Evolutionary conservation across 805 yeast genomes (phyloP), one percentile per base, ranked within the genome.

Genomic region (Candida adriatica): DNA sequence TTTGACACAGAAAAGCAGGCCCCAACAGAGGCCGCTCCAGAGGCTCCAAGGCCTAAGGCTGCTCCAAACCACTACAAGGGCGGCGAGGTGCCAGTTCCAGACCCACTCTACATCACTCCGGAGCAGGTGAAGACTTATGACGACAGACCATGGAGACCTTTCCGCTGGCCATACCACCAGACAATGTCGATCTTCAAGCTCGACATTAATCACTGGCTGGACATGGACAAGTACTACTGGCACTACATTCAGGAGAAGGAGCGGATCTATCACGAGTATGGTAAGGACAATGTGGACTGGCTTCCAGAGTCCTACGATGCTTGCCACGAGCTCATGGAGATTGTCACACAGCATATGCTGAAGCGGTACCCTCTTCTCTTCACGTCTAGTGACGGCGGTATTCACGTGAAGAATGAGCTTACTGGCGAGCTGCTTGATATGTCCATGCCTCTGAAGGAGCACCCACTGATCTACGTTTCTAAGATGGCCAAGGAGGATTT

Each of bases 61-160:
- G 22, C 22, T 19, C 11, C 22, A 8, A 19, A 8, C 22, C 22
- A 8, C 22, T 36, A 38, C 18, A 37, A 23, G 9, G 42, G 38
- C 11, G 39, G 41, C 8, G 39, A 30, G 15, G 24, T 42, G 5
- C 50, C 42, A n/a, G 42, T 39, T 26, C 79, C 80, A 13, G 66
- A 75, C 0, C 82, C 85, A 0, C 55, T 78, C 18, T 61, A 61
- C 57, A 68, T 79, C 31, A 77, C 82, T 0, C 82, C 82, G 2
- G 85, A 79, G 29, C 74, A 75, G 43, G 81, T 78, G 8, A 59
- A 61, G 41, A 68, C 66, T 16, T 75, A 77, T 46, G 84, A 79
- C 44, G 87, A 77, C 45, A 63, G 87, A 50, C 86, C 87, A 9
- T 79, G 87, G 87, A 64, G 87, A 57, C 86, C 86, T 7, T 79